phyloP scores from a whole-genome alignment of 2,329 filamentous ascomycete genomes.

The Hypoxylon sp. region DNA sequence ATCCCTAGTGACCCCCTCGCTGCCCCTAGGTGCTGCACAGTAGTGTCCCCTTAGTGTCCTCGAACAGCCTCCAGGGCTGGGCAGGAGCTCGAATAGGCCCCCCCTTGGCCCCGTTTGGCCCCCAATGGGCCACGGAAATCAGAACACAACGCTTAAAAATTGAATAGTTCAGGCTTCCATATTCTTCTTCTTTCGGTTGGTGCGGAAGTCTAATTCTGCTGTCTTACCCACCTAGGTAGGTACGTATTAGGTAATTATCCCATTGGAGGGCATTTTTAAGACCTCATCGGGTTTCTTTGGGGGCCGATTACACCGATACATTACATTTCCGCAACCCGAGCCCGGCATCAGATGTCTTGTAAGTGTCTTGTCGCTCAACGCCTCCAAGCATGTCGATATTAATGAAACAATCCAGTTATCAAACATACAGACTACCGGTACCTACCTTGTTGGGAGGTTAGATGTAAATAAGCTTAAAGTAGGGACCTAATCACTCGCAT shows the following conservation, averaged over 20 bases:
- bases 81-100: slow-evolving; percentile 3
- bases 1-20: slow-evolving; percentile 11
- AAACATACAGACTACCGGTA: neutral
- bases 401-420: slow-evolving; percentile 2
- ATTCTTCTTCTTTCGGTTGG: slow-evolving; percentile 35
- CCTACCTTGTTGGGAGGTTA: neutral
- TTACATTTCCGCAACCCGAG: slow-evolving; percentile 21
- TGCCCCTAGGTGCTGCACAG: neutral
- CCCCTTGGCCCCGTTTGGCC: neutral
- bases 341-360: slow-evolving; percentile 16
- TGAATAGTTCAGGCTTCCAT: slow-evolving; percentile 29
- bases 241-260: neutral
- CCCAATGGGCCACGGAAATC: slow-evolving; percentile 23
- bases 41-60: neutral
- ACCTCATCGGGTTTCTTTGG: slow-evolving; percentile 19
- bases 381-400: neutral
- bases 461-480: slow-evolving; percentile 2
- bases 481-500: neutral
- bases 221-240: neutral
- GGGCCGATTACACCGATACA: slow-evolving; percentile 35
- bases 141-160: slow-evolving; percentile 13
- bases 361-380: slow-evolving; percentile 5
- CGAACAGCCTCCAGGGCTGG: slow-evolving; percentile 11
- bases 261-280: slow-evolving; percentile 9
- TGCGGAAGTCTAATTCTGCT: slow-evolving; percentile 15